Percentiles rank a stretch among this genome's conserved stretches.
phyloP scores from a whole-genome alignment of 306 rosid species.

The Lupinus albus region DNA sequence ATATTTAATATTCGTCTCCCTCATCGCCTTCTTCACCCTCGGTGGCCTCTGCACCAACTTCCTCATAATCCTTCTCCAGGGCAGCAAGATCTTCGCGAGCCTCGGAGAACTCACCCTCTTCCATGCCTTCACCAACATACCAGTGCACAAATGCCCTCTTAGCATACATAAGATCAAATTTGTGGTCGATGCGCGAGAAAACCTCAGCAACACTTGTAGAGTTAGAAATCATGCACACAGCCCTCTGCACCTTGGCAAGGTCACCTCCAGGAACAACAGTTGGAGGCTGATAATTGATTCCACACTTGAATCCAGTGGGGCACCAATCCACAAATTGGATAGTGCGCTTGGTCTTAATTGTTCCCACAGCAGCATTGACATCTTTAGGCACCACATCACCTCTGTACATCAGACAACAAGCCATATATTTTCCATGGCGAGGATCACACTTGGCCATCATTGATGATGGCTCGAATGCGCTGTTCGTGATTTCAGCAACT shows the following conservation, averaged over 20 bases:
- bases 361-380: constrained; percentile 84
- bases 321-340: constrained; percentile 87
- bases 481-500: constrained; percentile 80
- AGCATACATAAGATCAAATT: constrained; percentile 55
- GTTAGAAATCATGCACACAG: constrained; percentile 85
- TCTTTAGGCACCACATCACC: constrained; percentile 90
- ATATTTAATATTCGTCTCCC: constrained; percentile 63
- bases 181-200: constrained; percentile 54
- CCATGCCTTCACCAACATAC: constrained; percentile 95
- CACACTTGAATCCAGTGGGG: constrained; percentile 89
- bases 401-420: constrained; percentile 86
- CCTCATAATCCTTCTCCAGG: constrained; percentile 75
- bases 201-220: constrained; percentile 80
- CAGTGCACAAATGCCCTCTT: constrained; percentile 84
- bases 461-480: constrained; percentile 79
- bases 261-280: constrained; percentile 91
- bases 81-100: constrained; percentile 94
- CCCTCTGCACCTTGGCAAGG: constrained; percentile 84
- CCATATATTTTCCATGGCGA: constrained; percentile 72
- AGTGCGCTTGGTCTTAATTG: constrained; percentile 83
- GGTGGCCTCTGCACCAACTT: constrained; percentile 77
- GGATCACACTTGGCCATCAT: constrained; percentile 88
- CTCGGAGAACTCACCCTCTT: constrained; percentile 89
- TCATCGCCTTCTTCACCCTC: constrained; percentile 79
- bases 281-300: constrained; percentile 87